Conservation (phyloP, 1,284 basidiomycete species). For the Ganoderma resinaceum region DNA sequence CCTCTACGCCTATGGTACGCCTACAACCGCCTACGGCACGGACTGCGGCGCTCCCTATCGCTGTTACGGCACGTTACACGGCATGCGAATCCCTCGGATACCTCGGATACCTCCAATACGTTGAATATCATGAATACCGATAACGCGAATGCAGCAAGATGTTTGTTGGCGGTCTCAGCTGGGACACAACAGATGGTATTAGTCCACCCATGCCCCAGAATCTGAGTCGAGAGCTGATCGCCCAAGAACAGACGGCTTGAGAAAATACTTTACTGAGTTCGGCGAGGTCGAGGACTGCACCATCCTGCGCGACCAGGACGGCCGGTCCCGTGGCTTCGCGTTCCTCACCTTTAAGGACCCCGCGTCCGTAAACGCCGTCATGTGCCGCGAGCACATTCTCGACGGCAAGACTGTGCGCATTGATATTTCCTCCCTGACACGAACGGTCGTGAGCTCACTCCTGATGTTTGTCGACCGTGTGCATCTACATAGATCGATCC, state of each 20-base stretch:
- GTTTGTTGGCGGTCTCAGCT: conserved; percentile 96
- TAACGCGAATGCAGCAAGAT: conserved; percentile 78
- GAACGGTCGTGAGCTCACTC: not conserved
- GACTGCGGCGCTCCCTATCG: conserved; percentile 8
- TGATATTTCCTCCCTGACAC: not conserved
- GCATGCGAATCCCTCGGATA: conserved; percentile 8
- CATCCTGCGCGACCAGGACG: conserved; percentile 91
- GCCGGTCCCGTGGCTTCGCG: conserved; percentile 91
- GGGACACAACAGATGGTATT: conserved; percentile 95
- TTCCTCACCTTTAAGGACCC: conserved; percentile 92
- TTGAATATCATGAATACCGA: conserved; percentile 9
- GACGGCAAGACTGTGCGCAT: conserved; percentile 74
- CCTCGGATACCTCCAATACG: conserved; percentile 15
- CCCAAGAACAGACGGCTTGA: conserved; percentile 62
- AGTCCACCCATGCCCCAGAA: conserved; percentile 25
- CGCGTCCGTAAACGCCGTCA: conserved; percentile 79
- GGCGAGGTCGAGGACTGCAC: conserved; percentile 89
- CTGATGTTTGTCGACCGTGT: not conserved
- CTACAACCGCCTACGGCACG: conserved; percentile 11
- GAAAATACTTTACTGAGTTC: conserved; percentile 73
- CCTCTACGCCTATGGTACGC: conserved; percentile 23
- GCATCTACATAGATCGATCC: conserved; percentile 80
- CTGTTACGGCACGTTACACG: conserved; percentile 28
- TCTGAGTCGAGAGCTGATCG: conserved; percentile 18
- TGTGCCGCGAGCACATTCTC: conserved; percentile 84